A percentile compares a stretch with the other conserved stretches of the same genome.
phyloP scores from a whole-genome alignment of 1,284 basidiomycete genomes.

The Violaceomyces palustris region DNA sequence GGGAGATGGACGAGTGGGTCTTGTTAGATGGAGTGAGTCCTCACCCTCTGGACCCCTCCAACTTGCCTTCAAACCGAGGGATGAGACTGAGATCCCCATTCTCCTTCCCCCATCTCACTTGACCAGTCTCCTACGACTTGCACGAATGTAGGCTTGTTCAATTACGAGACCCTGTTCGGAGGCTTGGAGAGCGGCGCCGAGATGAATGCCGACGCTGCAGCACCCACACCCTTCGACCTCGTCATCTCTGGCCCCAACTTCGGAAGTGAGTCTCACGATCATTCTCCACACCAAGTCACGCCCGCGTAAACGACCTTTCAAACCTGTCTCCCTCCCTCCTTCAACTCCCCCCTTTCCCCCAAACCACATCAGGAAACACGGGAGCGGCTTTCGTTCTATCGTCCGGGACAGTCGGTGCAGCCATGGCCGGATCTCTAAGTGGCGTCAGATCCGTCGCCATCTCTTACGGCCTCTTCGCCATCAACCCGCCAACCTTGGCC shows the following conservation, averaged over 20 bases:
- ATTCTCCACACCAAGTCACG: not conserved
- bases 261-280: constrained; percentile 18
- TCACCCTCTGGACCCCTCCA: too few species aligned
- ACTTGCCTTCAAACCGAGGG: not conserved
- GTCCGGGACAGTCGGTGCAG: constrained; percentile 49
- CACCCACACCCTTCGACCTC: constrained; percentile 31
- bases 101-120: not conserved
- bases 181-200: constrained; percentile 2
- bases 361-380: constrained; percentile 23
- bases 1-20: constrained; percentile 49
- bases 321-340: not conserved
- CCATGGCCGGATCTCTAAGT: constrained; percentile 38
- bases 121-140: constrained; percentile 43
- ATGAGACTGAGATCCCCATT: not conserved
- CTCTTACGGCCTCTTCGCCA: constrained; percentile 45
- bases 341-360: not conserved
- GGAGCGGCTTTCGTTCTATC: constrained; percentile 48
- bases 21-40: constrained; percentile 42
- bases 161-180: constrained; percentile 29
- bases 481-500: constrained; percentile 26
- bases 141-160: constrained; percentile 46
- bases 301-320: not conserved
- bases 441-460: constrained; percentile 40
- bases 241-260: constrained; percentile 51
- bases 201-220: constrained; percentile 6